Percentiles rank a stretch among this genome's conserved stretches.
Conservation (phyloP, 345 rosid species). For the Syzygium oleosum region DNA sequence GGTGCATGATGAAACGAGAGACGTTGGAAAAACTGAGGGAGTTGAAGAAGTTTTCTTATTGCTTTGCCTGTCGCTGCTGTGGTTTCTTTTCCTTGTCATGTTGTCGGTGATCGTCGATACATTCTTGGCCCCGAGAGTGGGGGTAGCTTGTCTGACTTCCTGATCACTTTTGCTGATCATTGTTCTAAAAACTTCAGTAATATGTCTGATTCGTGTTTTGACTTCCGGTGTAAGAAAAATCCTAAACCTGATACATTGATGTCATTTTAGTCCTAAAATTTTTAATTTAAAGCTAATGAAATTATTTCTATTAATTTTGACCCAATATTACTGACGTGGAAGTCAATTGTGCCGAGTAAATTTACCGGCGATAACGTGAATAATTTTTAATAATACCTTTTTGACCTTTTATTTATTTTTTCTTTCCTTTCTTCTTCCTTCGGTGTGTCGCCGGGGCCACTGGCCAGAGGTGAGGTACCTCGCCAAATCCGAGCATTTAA, state of each 20-base stretch:
- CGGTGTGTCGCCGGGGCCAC: too few species aligned
- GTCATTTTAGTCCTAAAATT: accelerated
- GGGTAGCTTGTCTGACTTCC: background rate
- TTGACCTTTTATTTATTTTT: too few species aligned
- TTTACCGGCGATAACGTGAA: too few species aligned
- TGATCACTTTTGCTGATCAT: background rate
- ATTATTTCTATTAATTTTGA: too few species aligned
- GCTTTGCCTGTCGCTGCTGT: background rate
- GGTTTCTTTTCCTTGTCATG: background rate
- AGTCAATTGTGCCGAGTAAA: accelerated
- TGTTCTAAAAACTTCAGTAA: background rate
- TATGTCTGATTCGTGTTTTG: background rate
- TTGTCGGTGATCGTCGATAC: background rate
- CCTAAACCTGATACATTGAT: too few species aligned
- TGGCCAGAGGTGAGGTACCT: too few species aligned
- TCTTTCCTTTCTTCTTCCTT: too few species aligned
- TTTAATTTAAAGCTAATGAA: too few species aligned
- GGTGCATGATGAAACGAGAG: background rate
- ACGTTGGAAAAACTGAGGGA: background rate
- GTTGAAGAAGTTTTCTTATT: background rate
- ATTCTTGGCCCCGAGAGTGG: background rate
- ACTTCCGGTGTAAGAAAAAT: too few species aligned
- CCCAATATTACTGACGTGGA: too few species aligned
- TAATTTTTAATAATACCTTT: too few species aligned
- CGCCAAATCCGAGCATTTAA: too few species aligned